phyloP scores from a whole-genome alignment of 352 stramenopile species.

The Phytophthora hibernalis region DNA sequence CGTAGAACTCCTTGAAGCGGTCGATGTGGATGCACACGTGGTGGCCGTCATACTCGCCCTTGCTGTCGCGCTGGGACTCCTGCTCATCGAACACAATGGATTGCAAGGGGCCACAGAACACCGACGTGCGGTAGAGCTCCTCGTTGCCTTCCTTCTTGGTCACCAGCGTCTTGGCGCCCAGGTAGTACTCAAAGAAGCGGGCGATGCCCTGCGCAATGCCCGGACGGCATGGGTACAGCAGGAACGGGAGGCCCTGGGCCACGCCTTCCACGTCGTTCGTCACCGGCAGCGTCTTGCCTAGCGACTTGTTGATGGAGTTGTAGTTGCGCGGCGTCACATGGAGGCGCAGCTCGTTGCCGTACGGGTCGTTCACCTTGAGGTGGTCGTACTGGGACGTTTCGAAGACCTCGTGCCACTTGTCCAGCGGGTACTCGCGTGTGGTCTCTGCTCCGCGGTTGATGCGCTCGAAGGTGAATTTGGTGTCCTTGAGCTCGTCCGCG shows the following conservation, averaged over 20 bases:
- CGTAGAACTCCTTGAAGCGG: constrained; percentile 71
- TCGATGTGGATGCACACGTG: constrained; percentile 82
- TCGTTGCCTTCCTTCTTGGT: constrained; percentile 47
- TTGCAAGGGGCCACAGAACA: constrained; percentile 66
- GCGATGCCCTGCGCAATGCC: constrained; percentile 65
- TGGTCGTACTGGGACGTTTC: constrained; percentile 62
- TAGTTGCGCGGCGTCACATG: constrained; percentile 67
- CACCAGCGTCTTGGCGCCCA: constrained; percentile 61
- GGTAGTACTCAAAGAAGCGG: constrained; percentile 76
- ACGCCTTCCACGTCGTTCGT: constrained; percentile 51
- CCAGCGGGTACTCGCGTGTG: constrained; percentile 56
- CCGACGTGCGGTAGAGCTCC: constrained; percentile 49
- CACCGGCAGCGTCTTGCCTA: constrained; percentile 60
- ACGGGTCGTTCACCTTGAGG: constrained; percentile 67
- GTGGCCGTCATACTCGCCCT: constrained; percentile 77
- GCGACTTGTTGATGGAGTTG: constrained; percentile 62
- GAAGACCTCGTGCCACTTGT: constrained; percentile 64
- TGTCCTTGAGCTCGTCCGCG: constrained; percentile 56
- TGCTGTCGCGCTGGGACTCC: constrained; percentile 55
- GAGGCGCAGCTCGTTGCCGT: constrained; percentile 63
- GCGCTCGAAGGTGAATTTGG: constrained; percentile 58
- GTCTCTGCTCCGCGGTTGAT: constrained; percentile 60
- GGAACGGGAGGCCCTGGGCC: constrained; percentile 63
- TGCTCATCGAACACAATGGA: constrained; percentile 71
- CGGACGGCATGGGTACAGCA: constrained; percentile 64